phyloP scores from a whole-genome alignment of 257 asterid species.

The Solanum megistacrolobum region DNA sequence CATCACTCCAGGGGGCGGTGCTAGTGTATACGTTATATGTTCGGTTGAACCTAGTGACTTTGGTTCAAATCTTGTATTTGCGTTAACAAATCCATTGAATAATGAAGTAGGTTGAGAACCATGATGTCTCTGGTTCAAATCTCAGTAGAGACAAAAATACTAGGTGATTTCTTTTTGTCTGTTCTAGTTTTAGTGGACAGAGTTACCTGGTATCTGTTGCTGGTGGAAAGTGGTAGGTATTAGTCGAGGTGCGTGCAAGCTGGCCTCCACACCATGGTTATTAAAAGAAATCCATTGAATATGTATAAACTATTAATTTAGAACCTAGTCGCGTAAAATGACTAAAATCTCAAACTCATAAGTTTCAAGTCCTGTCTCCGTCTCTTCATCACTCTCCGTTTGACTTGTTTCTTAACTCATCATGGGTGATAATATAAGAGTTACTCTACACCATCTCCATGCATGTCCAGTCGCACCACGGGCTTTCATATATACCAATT shows the following conservation, averaged over 20 bases:
- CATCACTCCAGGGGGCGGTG: neutral
- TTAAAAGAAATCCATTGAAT: neutral
- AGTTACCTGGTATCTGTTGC: neutral
- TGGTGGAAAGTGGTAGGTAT: neutral
- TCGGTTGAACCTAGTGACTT: neutral
- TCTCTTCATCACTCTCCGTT: neutral
- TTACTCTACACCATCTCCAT: neutral
- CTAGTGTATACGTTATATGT: neutral
- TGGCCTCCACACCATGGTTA: neutral
- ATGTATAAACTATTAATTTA: neutral
- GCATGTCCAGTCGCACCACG: neutral
- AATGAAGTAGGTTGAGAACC: neutral
- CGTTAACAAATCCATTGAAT: neutral
- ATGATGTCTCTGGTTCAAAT: neutral
- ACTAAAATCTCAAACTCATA: neutral
- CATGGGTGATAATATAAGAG: neutral
- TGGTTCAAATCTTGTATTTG: neutral
- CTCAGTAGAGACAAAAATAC: neutral
- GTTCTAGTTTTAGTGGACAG: neutral
- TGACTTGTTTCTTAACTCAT: neutral
- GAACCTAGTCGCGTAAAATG: neutral
- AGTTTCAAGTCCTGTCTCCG: neutral
- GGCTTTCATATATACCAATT: neutral
- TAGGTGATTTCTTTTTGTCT: neutral
- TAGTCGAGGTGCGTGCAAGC: neutral